phyloP scores from a whole-genome alignment of 1,139 yeast genomes.

The Taphrina confusa region DNA sequence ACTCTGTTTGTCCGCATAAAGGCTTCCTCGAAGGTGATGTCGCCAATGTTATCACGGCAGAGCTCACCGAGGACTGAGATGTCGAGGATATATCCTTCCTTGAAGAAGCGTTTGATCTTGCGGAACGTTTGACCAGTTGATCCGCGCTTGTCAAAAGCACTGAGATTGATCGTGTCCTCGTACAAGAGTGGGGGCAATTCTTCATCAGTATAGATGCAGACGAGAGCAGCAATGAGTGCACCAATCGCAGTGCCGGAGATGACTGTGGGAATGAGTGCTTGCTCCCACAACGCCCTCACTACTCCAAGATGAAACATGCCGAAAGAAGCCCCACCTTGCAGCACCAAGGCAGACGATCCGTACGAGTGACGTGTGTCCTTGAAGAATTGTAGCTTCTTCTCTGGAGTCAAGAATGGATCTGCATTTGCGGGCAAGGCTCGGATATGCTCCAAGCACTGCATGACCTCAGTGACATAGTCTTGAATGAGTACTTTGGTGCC shows the following conservation, averaged over 20 bases:
- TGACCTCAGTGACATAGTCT: constrained; percentile 78
- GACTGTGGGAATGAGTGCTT: constrained; percentile 76
- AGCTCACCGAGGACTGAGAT: constrained; percentile 69
- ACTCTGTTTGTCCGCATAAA: constrained; percentile 79
- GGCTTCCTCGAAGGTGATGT: constrained; percentile 87
- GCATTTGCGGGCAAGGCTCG: constrained; percentile 49
- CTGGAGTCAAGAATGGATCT: constrained; percentile 43
- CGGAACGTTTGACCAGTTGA: constrained; percentile 59
- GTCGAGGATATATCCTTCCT: constrained; percentile 71
- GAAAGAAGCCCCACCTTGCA: constrained; percentile 94
- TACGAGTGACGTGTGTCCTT: constrained; percentile 86
- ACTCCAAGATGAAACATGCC: constrained; percentile 94
- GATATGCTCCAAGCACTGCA: constrained; percentile 51
- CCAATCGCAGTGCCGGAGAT: constrained; percentile 96
- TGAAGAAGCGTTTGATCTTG: constrained; percentile 50
- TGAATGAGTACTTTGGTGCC: constrained; percentile 86
- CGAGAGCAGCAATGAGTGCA: constrained; percentile 84
- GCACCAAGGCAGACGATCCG: constrained; percentile 88
- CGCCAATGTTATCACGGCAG: constrained; percentile 77
- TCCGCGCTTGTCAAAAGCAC: constrained; percentile 51
- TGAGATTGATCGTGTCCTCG: constrained; percentile 50
- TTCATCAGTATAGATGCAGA: constrained; percentile 76
- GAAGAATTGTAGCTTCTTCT: constrained; percentile 63
- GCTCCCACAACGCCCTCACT: constrained; percentile 71
- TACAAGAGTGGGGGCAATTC: constrained; percentile 52